These are phyloP conservation scores for Candida sakaeoensis DNA, from an alignment of 805 yeast species.

Conservation along the genomic window DNA sequence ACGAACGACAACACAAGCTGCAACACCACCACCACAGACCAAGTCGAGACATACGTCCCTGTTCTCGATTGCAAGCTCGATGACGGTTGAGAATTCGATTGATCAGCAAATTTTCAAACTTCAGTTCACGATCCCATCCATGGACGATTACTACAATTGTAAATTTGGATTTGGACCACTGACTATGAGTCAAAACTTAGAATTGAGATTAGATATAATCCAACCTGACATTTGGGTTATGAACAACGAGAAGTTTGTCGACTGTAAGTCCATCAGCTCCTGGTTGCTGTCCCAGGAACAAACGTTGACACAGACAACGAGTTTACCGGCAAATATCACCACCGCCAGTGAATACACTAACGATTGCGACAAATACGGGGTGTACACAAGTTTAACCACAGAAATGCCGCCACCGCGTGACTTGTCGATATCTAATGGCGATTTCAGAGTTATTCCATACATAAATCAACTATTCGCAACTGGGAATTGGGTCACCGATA, in stretches of 20 bases:
- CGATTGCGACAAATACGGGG: constrained; percentile 29
- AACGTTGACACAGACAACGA: not conserved
- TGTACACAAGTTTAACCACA: constrained; percentile 15
- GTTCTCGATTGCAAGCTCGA: constrained; percentile 1
- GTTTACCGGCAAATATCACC: constrained; percentile 15
- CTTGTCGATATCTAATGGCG: constrained; percentile 13
- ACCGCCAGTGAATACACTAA: constrained; percentile 20
- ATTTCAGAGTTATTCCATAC: constrained; percentile 23
- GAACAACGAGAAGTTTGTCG: constrained; percentile 20
- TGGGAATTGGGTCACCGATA: constrained; percentile 25
- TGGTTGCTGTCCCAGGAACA: constrained; percentile 18
- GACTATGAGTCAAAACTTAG: not conserved
- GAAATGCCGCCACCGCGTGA: constrained; percentile 12
- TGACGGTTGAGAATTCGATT: constrained; percentile 1
- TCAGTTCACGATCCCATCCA: constrained; percentile 14
- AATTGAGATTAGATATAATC: constrained; percentile 25
- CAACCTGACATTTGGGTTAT: constrained; percentile 40
- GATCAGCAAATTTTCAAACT: constrained; percentile 10
- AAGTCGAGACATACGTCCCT: not conserved
- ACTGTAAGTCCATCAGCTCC: constrained; percentile 19
- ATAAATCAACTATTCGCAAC: constrained; percentile 22
- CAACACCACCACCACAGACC: not conserved
- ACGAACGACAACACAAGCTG: constrained; percentile 4
- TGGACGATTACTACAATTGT: constrained; percentile 17
- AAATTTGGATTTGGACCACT: constrained; percentile 7